Evolutionary conservation across 306 rosid species (phyloP).

Genomic region (Ceratonia siliqua): DNA sequence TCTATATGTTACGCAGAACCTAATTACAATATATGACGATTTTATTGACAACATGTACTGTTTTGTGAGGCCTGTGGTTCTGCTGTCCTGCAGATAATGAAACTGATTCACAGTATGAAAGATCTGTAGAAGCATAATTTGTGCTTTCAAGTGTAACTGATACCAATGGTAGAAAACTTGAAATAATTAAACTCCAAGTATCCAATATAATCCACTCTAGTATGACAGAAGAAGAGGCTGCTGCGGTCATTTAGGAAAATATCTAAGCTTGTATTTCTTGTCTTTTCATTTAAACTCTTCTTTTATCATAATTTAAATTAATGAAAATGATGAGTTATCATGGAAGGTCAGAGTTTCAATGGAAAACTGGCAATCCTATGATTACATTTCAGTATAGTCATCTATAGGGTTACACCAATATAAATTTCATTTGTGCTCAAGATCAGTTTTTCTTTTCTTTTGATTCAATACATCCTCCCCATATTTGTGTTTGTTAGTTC

Average conservation of each 20-base stretch:
- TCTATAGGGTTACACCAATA: background rate
- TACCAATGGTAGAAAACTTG: constrained; percentile 74
- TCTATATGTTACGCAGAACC: constrained; percentile 3
- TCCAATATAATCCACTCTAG: constrained; percentile 78
- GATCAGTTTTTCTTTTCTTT: too few relatives aligned
- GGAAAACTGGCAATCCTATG: constrained; percentile 14
- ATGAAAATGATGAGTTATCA: background rate
- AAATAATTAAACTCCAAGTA: constrained; percentile 76
- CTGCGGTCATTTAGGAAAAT: constrained; percentile 62
- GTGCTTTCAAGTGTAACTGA: constrained; percentile 68
- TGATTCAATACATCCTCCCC: background rate
- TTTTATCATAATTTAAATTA: background rate
- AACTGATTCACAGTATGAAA: constrained; percentile 82
- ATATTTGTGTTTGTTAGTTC: background rate
- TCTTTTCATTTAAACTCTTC: background rate
- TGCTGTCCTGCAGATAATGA: constrained; percentile 82
- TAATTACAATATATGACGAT: constrained; percentile 16
- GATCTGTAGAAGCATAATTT: constrained; percentile 69
- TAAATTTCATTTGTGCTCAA: constrained; percentile 3
- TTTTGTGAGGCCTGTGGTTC: constrained; percentile 82
- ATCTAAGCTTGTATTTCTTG: constrained; percentile 23
- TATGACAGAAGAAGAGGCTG: constrained; percentile 82
- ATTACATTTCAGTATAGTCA: background rate
- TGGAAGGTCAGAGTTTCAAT: constrained; percentile 25
- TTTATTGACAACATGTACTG: constrained; percentile 88